A percentile compares a stretch with the other conserved stretches of the same genome.
Conservation (phyloP, 768 basidiomycete genomes). For the Suillus discolor region DNA sequence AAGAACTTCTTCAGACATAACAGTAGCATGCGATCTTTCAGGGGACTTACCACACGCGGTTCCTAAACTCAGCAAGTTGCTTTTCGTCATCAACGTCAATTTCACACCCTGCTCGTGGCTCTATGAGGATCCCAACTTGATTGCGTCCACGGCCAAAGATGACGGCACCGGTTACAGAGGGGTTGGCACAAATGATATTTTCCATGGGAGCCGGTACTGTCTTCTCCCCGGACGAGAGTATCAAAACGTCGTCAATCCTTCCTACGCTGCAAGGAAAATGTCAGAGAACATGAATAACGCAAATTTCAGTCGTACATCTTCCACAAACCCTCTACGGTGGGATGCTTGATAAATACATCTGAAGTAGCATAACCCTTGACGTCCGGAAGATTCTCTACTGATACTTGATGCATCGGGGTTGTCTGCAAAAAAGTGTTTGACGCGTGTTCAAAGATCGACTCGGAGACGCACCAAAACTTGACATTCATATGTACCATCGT, state of each 20-base stretch:
- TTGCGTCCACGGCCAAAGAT: constrained; percentile 39
- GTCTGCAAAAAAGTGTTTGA: too few relatives aligned
- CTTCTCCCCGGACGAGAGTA: constrained; percentile 24
- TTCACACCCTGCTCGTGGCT: constrained; percentile 18
- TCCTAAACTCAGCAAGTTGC: constrained; percentile 30
- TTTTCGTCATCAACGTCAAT: constrained; percentile 26
- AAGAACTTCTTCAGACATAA: not conserved
- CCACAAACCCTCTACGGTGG: constrained; percentile 25
- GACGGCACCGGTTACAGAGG: constrained; percentile 23
- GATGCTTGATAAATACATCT: too few relatives aligned
- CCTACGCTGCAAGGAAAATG: constrained; percentile 18
- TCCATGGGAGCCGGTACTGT: constrained; percentile 32
- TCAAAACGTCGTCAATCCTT: constrained; percentile 40
- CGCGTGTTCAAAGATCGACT: too few relatives aligned
- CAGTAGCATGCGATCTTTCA: not conserved
- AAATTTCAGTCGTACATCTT: constrained; percentile 26
- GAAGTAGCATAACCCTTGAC: too few relatives aligned
- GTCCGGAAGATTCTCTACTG: too few relatives aligned
- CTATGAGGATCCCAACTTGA: constrained; percentile 35
- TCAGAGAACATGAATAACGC: not conserved
- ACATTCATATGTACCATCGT: constrained; percentile 19
- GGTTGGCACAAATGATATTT: constrained; percentile 22
- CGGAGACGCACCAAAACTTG: too few relatives aligned
- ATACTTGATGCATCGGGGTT: too few relatives aligned
- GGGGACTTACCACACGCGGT: constrained; percentile 31